These are phyloP conservation scores for Populus hybrid DNA, from an alignment of 441 rosid species.

Conservation along the genomic window DNA sequence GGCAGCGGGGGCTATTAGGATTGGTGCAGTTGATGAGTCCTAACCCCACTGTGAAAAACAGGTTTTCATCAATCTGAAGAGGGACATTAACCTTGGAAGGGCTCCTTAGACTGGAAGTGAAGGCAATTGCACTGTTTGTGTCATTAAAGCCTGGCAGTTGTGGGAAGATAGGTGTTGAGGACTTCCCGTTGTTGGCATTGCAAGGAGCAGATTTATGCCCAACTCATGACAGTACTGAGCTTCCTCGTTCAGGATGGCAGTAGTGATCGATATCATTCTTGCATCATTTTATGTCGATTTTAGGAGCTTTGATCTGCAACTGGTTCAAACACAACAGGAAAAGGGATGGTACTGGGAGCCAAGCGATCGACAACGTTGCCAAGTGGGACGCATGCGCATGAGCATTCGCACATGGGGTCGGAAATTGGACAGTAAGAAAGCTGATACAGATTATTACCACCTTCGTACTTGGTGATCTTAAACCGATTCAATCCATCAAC, in stretches of 20 bases:
- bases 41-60: too few relatives aligned
- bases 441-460: background rate
- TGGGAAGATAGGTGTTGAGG: constrained; percentile 47
- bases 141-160: constrained; percentile 70
- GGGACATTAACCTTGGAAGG: too few relatives aligned
- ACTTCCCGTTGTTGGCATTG: constrained; percentile 26
- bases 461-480: background rate
- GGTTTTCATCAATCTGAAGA: too few relatives aligned
- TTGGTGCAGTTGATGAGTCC: too few relatives aligned
- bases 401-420: background rate
- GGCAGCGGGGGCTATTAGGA: too few relatives aligned
- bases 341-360: background rate
- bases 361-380: background rate
- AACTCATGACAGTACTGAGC: constrained; percentile 15
- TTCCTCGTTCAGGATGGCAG: background rate
- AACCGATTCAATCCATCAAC: background rate
- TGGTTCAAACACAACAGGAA: background rate
- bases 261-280: background rate
- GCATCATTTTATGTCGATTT: background rate
- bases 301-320: background rate
- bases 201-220: constrained; percentile 54
- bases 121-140: constrained; percentile 59
- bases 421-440: background rate
- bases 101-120: too few relatives aligned
- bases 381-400: background rate